Evolutionary conservation across 106 monocot genomes (phyloP).

Genomic region (Hemerocallis citrina): DNA sequence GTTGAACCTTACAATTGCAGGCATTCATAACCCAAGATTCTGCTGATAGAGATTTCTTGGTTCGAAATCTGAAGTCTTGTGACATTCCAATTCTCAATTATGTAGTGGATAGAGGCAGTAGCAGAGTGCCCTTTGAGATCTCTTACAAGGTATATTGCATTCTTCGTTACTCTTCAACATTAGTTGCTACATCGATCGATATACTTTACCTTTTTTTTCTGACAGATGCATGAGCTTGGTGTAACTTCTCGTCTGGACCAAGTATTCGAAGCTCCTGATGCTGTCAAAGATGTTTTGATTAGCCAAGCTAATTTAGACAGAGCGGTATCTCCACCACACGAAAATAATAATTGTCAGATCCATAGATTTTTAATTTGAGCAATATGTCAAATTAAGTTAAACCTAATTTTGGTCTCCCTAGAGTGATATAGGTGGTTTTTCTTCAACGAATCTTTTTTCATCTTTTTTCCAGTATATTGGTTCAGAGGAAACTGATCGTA

Average conservation of each 20-base stretch:
- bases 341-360: neutral
- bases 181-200: no score
- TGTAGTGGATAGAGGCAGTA: constrained; percentile 23
- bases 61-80: constrained; percentile 65
- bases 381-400: neutral
- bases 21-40: constrained; percentile 87
- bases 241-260: constrained; percentile 84
- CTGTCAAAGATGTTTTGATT: constrained; percentile 81
- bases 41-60: constrained; percentile 76
- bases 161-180: no score
- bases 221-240: constrained; percentile 77
- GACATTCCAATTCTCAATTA: constrained; percentile 83
- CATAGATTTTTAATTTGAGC: neutral
- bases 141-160: constrained; percentile 73
- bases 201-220: no score
- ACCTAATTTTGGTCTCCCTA: neutral
- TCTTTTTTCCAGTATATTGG: constrained; percentile 72
- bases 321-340: constrained; percentile 39
- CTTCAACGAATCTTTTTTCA: neutral
- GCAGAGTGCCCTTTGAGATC: constrained; percentile 35
- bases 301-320: constrained; percentile 59
- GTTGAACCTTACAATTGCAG: constrained; percentile 37
- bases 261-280: constrained; percentile 78
- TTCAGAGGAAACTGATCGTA: constrained; percentile 65
- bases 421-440: no score